Evolutionary conservation across 2,329 filamentous ascomycete genomes (phyloP).

Genomic region (Pseudonectria buxi): DNA sequence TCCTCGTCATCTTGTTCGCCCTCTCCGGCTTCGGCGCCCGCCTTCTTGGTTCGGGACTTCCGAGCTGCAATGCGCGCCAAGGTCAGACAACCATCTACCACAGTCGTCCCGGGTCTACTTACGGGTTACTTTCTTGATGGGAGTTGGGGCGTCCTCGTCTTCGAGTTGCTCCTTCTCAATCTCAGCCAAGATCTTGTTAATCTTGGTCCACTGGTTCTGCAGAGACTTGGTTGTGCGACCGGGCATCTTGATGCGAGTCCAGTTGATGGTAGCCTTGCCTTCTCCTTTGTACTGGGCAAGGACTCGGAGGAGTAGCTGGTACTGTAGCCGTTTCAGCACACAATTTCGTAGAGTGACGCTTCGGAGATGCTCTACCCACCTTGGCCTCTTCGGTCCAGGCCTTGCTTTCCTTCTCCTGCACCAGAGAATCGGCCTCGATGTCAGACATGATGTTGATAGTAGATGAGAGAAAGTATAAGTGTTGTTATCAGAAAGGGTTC

Average conservation of each 20-base stretch:
- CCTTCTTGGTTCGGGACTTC: conserved; percentile 17
- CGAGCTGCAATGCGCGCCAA: too few species aligned
- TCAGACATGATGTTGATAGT: conserved; percentile 18
- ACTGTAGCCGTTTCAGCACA: conserved; percentile 13
- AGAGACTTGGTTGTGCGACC: conserved; percentile 33
- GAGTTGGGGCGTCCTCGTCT: conserved; percentile 2
- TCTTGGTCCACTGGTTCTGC: conserved; percentile 30
- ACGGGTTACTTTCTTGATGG: conserved; percentile 18
- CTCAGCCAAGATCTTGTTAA: conserved; percentile 30
- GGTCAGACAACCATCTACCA: too few species aligned
- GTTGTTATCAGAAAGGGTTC: neutral
- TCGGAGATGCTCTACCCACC: conserved; percentile 11
- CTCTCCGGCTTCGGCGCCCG: neutral
- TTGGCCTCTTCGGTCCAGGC: conserved; percentile 34
- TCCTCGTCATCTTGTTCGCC: neutral
- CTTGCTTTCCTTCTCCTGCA: conserved; percentile 14
- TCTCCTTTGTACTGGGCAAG: conserved; percentile 27
- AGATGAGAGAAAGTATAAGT: too few species aligned
- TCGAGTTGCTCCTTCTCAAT: conserved; percentile 21
- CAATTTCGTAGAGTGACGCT: neutral
- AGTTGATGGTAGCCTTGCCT: conserved; percentile 30
- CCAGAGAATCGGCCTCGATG: conserved; percentile 7
- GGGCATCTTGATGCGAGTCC: conserved; percentile 29
- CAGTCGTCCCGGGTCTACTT: conserved; percentile 11
- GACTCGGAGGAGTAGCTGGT: conserved; percentile 30